Base-by-base conservation (phyloP, 192 early-diverging fungal genomes). In the Coemansia sp. region DNA sequence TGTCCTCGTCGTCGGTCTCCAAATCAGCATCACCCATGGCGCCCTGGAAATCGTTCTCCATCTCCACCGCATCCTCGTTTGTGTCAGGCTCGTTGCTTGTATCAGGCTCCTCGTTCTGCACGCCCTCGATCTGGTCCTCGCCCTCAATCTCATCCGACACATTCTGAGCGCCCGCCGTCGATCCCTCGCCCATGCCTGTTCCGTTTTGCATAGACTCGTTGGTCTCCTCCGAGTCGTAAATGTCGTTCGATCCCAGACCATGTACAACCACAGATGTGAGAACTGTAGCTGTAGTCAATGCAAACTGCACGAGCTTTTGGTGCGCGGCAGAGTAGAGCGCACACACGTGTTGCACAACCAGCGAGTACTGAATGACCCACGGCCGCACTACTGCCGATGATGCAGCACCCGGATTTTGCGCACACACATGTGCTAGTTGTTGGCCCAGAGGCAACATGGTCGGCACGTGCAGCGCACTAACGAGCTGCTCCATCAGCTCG, bases 101-200 rank as follows among this genome's bases (percentile, higher is more conserved):
- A n/a, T 75, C 51, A 21, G 85, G 79, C 3, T 83, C 67, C 29
- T 83, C 69, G 72, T 92, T 89, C 70, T 94, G 85, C 27, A 92
- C 84, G 12, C 93, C 97, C 52, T 95, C 87, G 3, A 99, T 90
- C 73, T 99, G 93, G 52, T 95, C 95, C 75, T 97, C 90, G 78
- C 97, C 88, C 65, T 98, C 97, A 69, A 99, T 96, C 68, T 99
- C 91, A 57, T 98, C 91, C 73, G 93, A 95, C 19, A 99, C 95
- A 65, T 99, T 94, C 80, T 98, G 94, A 11, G 86, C 77, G 48
- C 84, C 84, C 1, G 71, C 85, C 32, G 95, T 95, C 37, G 95
- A 90, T 9, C 96, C 97, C 70, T 96, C 93, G 55, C 95, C 97
- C 60, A 97, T 90, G 62, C 96, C 96, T 15, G 88, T 94, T 21